Evolutionary conservation across 73 alveolate genomes (phyloP).

Genomic region (Durusdinium trenchii): DNA sequence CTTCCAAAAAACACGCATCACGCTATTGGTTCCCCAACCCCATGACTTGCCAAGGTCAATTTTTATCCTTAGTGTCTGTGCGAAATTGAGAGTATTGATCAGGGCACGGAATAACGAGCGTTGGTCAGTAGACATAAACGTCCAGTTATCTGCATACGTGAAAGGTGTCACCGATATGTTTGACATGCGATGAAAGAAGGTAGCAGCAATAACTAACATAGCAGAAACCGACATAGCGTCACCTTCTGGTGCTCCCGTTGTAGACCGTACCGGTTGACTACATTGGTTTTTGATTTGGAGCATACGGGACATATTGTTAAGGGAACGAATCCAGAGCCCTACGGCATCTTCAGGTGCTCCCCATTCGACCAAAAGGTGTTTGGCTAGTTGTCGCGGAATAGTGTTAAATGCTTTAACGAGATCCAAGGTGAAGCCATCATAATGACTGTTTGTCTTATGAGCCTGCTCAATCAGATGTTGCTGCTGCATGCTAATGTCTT

Average conservation of each 20-base stretch:
- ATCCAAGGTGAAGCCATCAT: background rate
- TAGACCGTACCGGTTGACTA: background rate
- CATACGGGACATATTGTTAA: background rate
- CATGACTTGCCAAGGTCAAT: background rate
- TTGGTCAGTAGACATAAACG: background rate
- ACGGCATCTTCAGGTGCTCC: background rate
- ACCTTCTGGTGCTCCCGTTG: background rate
- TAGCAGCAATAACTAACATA: background rate
- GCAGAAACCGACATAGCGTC: background rate
- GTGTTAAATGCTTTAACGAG: background rate
- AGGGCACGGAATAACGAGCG: background rate
- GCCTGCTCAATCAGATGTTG: background rate
- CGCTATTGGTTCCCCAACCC: background rate
- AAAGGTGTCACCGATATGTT: background rate
- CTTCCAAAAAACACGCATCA: background rate
- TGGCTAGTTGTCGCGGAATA: background rate
- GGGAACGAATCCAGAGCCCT: background rate
- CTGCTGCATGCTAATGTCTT: background rate
- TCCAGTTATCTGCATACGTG: background rate
- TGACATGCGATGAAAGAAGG: background rate
- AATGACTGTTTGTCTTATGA: background rate
- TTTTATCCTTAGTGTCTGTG: background rate
- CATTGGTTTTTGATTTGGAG: background rate
- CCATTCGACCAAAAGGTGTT: background rate
- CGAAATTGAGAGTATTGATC: background rate